phyloP scores from a whole-genome alignment of 2,329 filamentous ascomycete species.

The Aspergillus jensenii region DNA sequence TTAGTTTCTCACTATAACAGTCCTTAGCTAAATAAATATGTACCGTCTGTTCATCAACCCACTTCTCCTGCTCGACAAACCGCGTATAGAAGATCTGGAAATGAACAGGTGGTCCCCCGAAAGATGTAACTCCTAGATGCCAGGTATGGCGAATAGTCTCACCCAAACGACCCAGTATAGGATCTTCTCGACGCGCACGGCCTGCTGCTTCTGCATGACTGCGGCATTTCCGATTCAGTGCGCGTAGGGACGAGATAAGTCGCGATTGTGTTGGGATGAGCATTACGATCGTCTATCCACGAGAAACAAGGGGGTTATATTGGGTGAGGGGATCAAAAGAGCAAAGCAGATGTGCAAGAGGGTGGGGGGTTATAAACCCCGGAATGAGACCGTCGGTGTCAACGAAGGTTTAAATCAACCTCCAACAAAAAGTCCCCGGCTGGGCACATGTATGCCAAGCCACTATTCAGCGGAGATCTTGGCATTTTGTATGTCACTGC shows the following conservation, averaged over 20 bases:
- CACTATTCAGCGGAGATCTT: no score
- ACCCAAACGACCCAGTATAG: conserved; percentile 23
- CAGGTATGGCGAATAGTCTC: conserved; percentile 48
- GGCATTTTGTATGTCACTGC: no score
- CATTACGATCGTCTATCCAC: background rate
- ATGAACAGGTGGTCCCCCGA: conserved; percentile 68
- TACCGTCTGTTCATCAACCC: conserved; percentile 70
- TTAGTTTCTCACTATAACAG: background rate
- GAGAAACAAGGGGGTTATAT: no score
- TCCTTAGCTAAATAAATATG: conserved; percentile 15
- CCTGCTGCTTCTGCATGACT: background rate
- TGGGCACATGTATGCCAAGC: no score
- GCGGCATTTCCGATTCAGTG: background rate
- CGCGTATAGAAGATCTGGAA: conserved; percentile 65
- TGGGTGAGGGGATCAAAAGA: no score
- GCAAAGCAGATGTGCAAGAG: no score
- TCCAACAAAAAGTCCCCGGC: no score
- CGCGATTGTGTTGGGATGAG: background rate
- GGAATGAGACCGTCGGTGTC: no score
- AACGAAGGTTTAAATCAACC: no score
- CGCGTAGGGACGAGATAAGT: background rate
- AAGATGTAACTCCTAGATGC: conserved; percentile 65
- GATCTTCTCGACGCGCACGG: background rate
- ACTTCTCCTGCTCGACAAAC: conserved; percentile 61
- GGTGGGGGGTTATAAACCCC: no score